phyloP scores from a whole-genome alignment of 768 basidiomycete species.

The Boletus reticuloceps region DNA sequence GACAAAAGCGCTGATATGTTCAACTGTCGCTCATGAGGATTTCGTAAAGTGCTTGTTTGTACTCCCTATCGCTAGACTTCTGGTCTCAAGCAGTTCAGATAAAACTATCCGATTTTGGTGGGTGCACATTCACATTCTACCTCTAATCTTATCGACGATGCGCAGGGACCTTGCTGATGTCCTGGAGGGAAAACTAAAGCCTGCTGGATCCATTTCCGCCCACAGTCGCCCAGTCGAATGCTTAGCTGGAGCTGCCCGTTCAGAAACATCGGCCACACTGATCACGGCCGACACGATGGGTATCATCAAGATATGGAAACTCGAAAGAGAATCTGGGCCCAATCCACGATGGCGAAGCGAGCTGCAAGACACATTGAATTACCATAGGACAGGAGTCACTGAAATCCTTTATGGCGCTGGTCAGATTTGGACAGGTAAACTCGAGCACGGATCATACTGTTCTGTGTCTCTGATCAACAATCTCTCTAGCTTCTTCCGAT shows the following conservation, averaged over 20 bases:
- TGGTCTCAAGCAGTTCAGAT: slow-evolving; percentile 89
- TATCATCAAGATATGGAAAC: slow-evolving; percentile 75
- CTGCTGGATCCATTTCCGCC: slow-evolving; percentile 68
- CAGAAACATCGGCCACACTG: slow-evolving; percentile 49
- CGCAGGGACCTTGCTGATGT: slow-evolving; percentile 62
- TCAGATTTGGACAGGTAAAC: slow-evolving; percentile 85
- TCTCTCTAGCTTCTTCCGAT: slow-evolving; percentile 75
- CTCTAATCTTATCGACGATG: not conserved
- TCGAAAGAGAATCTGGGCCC: slow-evolving; percentile 42
- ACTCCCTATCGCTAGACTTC: slow-evolving; percentile 58
- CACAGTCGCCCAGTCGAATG: slow-evolving; percentile 90
- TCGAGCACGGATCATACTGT: not conserved
- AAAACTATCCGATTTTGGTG: slow-evolving; percentile 87
- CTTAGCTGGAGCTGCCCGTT: slow-evolving; percentile 52
- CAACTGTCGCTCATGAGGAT: slow-evolving; percentile 78
- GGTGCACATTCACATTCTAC: slow-evolving; percentile 16
- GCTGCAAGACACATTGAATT: slow-evolving; percentile 52
- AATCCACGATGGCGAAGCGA: slow-evolving; percentile 50
- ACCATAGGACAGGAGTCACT: slow-evolving; percentile 84
- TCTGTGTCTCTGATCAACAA: not conserved
- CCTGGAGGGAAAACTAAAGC: slow-evolving; percentile 39
- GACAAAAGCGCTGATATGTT: slow-evolving; percentile 69
- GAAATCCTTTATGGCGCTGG: slow-evolving; percentile 65
- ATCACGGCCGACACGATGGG: slow-evolving; percentile 95
- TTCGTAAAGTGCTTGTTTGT: slow-evolving; percentile 87